phyloP scores from a whole-genome alignment of 768 basidiomycete genomes.

The Boletus pseudo-olivaceus region DNA sequence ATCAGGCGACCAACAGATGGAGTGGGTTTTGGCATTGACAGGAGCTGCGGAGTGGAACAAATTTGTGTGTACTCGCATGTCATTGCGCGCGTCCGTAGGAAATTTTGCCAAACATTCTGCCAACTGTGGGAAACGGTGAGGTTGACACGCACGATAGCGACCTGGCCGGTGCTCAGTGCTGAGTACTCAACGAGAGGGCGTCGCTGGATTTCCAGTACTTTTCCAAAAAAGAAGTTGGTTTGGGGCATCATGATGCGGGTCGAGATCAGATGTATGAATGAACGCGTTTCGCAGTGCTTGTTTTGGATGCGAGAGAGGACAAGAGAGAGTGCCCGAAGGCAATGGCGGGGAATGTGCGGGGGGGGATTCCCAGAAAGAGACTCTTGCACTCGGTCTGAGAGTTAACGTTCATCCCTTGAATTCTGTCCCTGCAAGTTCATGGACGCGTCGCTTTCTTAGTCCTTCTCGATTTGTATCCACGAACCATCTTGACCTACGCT shows the following conservation, averaged over 20 bases:
- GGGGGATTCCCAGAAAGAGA: not conserved
- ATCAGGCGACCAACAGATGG: conserved; percentile 15
- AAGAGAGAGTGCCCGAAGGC: not conserved
- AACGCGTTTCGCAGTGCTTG: not conserved
- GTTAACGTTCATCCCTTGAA: not conserved
- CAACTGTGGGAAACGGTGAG: not conserved
- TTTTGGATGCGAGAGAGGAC: not conserved
- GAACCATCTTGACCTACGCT: not conserved
- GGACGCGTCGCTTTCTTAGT: not conserved
- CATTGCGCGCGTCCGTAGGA: not conserved
- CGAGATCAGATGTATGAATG: not conserved
- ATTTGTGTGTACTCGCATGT: not conserved
- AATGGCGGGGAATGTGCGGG: not conserved
- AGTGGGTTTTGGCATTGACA: conserved; percentile 20
- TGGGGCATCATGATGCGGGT: not conserved
- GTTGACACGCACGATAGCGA: not conserved
- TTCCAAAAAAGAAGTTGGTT: not conserved
- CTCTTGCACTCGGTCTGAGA: not conserved
- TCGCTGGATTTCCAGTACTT: not conserved
- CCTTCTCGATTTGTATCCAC: not conserved
- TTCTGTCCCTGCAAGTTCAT: not conserved
- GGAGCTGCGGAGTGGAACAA: too few relatives aligned
- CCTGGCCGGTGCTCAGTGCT: not conserved
- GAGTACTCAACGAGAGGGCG: not conserved
- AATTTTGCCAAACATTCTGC: not conserved